phyloP scores from a whole-genome alignment of 2,329 filamentous ascomycete genomes.

The Boeremia exigua region DNA sequence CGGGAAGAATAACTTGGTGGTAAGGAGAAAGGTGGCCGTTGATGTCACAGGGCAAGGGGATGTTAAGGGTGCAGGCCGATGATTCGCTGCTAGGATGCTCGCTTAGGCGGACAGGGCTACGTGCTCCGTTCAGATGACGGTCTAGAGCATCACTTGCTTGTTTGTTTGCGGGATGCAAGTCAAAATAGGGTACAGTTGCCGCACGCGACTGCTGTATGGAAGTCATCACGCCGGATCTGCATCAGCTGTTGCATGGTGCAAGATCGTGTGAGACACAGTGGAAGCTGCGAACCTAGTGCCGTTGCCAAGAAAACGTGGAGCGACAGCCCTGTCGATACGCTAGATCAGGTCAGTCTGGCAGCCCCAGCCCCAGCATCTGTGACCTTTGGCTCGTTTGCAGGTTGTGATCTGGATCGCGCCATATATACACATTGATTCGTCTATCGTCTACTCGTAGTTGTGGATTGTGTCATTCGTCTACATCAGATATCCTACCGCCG shows the following conservation, averaged over 20 bases:
- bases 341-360: no score
- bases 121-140: conserved; percentile 36
- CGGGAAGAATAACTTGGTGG: conserved; percentile 43
- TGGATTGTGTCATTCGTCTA: neutral
- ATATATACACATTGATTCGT: conserved; percentile 2
- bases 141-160: conserved; percentile 28
- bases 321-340: neutral
- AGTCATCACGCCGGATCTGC: conserved; percentile 1
- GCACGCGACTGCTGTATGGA: conserved; percentile 8
- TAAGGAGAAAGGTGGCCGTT: conserved; percentile 42
- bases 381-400: neutral
- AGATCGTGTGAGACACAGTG: neutral
- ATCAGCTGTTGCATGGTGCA: conserved; percentile 1
- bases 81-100: conserved; percentile 40
- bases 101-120: conserved; percentile 38
- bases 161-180: conserved; percentile 10
- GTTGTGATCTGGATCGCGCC: neutral
- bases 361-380: no score
- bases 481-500: conserved; percentile 31
- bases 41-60: conserved; percentile 46
- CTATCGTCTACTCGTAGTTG: conserved; percentile 9
- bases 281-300: conserved; percentile 5
- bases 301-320: conserved; percentile 16
- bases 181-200: conserved; percentile 9
- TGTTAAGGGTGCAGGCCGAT: conserved; percentile 25